Percentiles rank a stretch among this genome's conserved stretches.
Conservation (phyloP, 2,329 filamentous ascomycete genomes). For the Alternaria metachromatica region DNA sequence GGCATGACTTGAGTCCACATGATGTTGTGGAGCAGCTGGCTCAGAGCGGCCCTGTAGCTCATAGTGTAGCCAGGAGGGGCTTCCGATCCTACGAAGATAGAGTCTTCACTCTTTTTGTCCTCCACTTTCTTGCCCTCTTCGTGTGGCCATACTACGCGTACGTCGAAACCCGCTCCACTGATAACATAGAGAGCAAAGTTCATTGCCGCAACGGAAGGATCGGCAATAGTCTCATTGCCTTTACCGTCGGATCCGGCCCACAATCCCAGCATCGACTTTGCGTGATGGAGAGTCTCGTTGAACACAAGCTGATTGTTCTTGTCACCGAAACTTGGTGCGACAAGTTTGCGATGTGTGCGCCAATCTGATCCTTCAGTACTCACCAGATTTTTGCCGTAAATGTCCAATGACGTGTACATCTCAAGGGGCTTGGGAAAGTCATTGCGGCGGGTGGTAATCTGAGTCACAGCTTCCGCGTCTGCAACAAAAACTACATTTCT, state of each 20-base stretch:
- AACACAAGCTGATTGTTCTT: constrained; percentile 74
- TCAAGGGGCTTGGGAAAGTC: constrained; percentile 73
- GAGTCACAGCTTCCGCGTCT: constrained; percentile 69
- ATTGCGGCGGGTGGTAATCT: constrained; percentile 70
- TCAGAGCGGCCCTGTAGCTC: constrained; percentile 70
- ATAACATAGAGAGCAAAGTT: constrained; percentile 65
- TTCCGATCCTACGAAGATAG: constrained; percentile 44
- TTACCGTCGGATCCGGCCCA: constrained; percentile 38
- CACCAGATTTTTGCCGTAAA: constrained; percentile 76
- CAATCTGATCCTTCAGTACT: constrained; percentile 72
- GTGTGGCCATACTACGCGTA: constrained; percentile 63
- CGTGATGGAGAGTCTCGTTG: constrained; percentile 68
- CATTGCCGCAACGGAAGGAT: constrained; percentile 71
- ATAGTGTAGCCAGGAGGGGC: constrained; percentile 54
- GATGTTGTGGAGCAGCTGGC: constrained; percentile 67
- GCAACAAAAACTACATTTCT: constrained; percentile 63
- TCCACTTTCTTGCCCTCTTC: constrained; percentile 55
- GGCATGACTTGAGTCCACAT: constrained; percentile 68
- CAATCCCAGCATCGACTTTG: constrained; percentile 47
- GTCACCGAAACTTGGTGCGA: constrained; percentile 76
- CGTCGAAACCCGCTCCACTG: constrained; percentile 75
- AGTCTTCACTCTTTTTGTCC: constrained; percentile 30
- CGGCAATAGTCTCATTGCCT: constrained; percentile 57
- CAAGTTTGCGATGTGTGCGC: constrained; percentile 76
- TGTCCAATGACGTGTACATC: constrained; percentile 64